These are phyloP conservation scores for Marasmius oreades DNA, from an alignment of 1,284 basidiomycete genomes.

Conservation along the genomic window DNA sequence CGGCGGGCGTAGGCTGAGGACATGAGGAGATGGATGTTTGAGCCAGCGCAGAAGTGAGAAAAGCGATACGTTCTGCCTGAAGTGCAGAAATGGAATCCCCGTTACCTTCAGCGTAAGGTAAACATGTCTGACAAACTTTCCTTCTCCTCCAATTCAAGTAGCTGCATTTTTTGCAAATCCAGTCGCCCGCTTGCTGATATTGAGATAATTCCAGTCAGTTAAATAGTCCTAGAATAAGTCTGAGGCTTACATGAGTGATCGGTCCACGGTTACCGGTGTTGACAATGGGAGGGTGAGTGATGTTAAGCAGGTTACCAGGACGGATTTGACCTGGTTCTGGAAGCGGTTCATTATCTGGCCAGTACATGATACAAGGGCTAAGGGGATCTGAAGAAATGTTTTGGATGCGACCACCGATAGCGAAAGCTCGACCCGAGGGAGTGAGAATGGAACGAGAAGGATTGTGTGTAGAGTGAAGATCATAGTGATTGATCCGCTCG, in stretches of 20 bases:
- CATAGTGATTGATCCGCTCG: no score
- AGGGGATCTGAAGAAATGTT: slow-evolving; percentile 71
- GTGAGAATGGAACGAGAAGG: slow-evolving; percentile 72
- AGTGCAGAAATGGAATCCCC: slow-evolving; percentile 80
- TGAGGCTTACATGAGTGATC: slow-evolving; percentile 43
- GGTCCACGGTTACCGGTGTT: slow-evolving; percentile 88
- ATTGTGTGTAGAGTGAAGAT: no score
- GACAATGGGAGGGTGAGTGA: slow-evolving; percentile 75
- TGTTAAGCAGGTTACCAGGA: slow-evolving; percentile 47
- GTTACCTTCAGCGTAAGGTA: slow-evolving; percentile 81
- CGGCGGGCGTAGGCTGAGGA: no score
- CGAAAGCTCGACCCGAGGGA: slow-evolving; percentile 71
- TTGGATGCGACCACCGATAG: slow-evolving; percentile 69
- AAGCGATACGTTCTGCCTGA: slow-evolving; percentile 76
- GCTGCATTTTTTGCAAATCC: slow-evolving; percentile 81
- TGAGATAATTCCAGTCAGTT: no score
- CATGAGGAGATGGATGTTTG: no score
- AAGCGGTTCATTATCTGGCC: slow-evolving; percentile 81
- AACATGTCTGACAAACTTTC: slow-evolving; percentile 87
- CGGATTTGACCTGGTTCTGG: slow-evolving; percentile 76
- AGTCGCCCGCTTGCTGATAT: slow-evolving; percentile 83
- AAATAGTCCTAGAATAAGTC: no score
- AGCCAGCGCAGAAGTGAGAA: slow-evolving; percentile 64
- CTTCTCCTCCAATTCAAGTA: slow-evolving; percentile 84
- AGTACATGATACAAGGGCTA: slow-evolving; percentile 75